Evolutionary conservation across 345 rosid species (phyloP).

Genomic region (Citropsis articulata): DNA sequence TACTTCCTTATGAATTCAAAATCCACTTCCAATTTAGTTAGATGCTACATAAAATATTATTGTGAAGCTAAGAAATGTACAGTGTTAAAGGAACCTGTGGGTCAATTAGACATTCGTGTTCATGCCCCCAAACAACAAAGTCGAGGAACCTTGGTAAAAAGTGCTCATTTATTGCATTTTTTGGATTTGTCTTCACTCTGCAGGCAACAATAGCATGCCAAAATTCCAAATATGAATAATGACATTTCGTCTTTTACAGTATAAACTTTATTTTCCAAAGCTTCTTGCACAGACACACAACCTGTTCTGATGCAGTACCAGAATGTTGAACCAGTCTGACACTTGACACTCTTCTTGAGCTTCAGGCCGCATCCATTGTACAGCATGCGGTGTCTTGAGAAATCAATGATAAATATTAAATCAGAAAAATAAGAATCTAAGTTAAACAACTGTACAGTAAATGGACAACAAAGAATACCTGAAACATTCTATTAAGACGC

Average conservation of each 20-base stretch:
- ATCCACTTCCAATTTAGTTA: constrained; percentile 31
- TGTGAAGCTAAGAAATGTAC: not conserved
- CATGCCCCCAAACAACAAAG: constrained; percentile 97
- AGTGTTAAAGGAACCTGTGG: constrained; percentile 62
- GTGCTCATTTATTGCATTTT: constrained; percentile 97
- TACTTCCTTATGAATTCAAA: constrained; percentile 70
- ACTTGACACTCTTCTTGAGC: constrained; percentile 75
- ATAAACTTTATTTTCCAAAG: not conserved
- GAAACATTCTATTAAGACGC: constrained; percentile 97
- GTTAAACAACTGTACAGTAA: constrained; percentile 10
- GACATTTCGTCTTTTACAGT: not conserved
- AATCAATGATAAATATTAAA: constrained; percentile 13
- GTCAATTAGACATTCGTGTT: constrained; percentile 93
- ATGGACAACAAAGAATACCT: constrained; percentile 40
- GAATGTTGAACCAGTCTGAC: constrained; percentile 96
- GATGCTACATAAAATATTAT: not conserved
- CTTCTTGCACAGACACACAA: constrained; percentile 21
- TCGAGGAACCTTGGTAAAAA: constrained; percentile 93
- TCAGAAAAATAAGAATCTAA: constrained; percentile 14
- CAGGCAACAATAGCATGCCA: constrained; percentile 16
- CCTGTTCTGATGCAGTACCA: constrained; percentile 99
- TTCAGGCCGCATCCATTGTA: constrained; percentile 99
- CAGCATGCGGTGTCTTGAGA: constrained; percentile 94
- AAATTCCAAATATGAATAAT: not conserved
- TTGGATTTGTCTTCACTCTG: constrained; percentile 95